These are phyloP conservation scores for Calonectria hongkongensis DNA, from an alignment of 2,329 filamentous ascomycete genomes.

Conservation along the genomic window DNA sequence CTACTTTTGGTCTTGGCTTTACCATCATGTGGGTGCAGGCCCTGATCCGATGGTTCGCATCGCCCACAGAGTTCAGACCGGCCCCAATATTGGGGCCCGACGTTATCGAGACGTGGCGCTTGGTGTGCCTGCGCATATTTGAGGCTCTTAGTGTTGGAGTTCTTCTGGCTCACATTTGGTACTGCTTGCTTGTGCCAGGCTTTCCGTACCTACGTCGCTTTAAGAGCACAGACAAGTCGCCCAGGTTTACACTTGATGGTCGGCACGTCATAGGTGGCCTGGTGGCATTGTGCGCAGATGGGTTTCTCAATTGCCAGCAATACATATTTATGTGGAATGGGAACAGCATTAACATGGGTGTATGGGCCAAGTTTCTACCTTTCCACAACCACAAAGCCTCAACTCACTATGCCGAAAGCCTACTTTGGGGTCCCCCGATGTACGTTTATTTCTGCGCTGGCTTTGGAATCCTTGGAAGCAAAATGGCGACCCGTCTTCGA, in stretches of 20 bases:
- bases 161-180: constrained; percentile 28
- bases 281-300: constrained; percentile 22
- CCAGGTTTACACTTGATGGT: constrained; percentile 19
- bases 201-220: constrained; percentile 24
- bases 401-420: constrained; percentile 21
- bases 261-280: constrained; percentile 21
- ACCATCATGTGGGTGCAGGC: constrained; percentile 32
- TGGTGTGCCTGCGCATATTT: constrained; percentile 19
- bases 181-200: constrained; percentile 11
- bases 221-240: constrained; percentile 10
- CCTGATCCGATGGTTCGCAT: constrained; percentile 25
- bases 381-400: constrained; percentile 23
- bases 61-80: constrained; percentile 13
- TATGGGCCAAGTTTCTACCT: constrained; percentile 28
- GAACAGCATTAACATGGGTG: constrained; percentile 28
- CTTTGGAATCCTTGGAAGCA: constrained; percentile 20
- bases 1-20: constrained; percentile 22
- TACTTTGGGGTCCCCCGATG: constrained; percentile 28
- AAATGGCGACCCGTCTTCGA: constrained; percentile 16
- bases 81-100: constrained; percentile 20
- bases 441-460: constrained; percentile 31
- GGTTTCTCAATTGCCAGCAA: constrained; percentile 28
- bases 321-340: constrained; percentile 32
- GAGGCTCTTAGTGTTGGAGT: constrained; percentile 17
- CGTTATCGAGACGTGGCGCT: constrained; percentile 16